phyloP scores from a whole-genome alignment of 495 filamentous ascomycete genomes.

The Articulospora tetracladia region DNA sequence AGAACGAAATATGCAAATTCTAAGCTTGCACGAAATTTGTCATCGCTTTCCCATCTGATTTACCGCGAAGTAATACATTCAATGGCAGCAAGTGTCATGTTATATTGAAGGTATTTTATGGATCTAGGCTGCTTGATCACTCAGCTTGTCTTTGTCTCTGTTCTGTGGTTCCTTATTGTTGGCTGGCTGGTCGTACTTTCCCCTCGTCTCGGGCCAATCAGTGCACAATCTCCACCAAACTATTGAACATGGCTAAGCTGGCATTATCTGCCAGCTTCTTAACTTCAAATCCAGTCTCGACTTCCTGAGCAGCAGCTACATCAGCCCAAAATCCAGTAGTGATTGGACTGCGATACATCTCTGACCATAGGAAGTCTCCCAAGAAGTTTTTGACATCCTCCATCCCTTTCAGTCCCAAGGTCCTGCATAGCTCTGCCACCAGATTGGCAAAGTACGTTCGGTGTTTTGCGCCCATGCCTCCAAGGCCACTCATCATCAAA shows the following conservation, averaged over 20 bases:
- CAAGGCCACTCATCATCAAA: constrained; percentile 3
- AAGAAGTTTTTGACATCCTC: background rate
- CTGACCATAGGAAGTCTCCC: constrained; percentile 11
- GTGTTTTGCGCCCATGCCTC: background rate
- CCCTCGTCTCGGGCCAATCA: constrained; percentile 28
- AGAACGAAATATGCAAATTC: no score
- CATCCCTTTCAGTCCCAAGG: background rate
- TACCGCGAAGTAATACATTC: no score
- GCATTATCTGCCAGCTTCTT: background rate
- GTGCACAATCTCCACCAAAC: background rate
- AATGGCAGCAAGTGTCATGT: no score
- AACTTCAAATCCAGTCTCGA: background rate
- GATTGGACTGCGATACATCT: constrained; percentile 10
- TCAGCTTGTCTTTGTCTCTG: no score
- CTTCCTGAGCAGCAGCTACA: constrained; percentile 1
- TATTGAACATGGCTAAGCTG: constrained; percentile 5
- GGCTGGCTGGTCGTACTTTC: no score
- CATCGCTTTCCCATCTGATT: no score
- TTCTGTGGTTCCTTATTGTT: no score
- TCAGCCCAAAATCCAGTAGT: constrained; percentile 10
- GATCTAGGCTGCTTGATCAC: no score
- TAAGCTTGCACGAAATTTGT: no score
- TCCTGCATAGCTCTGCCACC: background rate
- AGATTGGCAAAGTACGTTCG: constrained; percentile 4
- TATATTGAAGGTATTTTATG: no score